These are phyloP conservation scores for Melampsora medusae DNA, from an alignment of 1,284 basidiomycete species.

Conservation along the genomic window DNA sequence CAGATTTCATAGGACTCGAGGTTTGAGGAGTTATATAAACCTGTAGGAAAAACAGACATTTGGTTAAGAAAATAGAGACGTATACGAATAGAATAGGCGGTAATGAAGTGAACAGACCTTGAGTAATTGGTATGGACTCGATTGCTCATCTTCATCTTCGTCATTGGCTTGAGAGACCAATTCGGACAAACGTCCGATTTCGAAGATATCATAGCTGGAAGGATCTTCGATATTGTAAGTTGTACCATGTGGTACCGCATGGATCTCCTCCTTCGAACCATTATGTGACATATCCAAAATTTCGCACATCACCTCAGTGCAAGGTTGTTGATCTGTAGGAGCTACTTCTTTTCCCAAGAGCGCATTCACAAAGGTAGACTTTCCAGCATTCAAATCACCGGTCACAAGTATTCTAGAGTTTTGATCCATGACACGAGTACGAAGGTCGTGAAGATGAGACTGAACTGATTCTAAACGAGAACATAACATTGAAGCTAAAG, in stretches of 20 bases:
- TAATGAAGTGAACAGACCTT: not conserved
- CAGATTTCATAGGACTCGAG: not conserved
- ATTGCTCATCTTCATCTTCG: conserved; percentile 47
- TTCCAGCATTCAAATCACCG: conserved; percentile 98
- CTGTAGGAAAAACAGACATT: not conserved
- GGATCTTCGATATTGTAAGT: conserved; percentile 72
- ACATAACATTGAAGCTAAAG: conserved; percentile 23
- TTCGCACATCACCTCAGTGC: conserved; percentile 95
- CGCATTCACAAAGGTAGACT: conserved; percentile 96
- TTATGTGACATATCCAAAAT: conserved; percentile 88
- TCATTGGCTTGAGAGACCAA: conserved; percentile 70
- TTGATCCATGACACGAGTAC: conserved; percentile 80
- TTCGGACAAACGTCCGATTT: conserved; percentile 71
- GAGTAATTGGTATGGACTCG: conserved; percentile 38
- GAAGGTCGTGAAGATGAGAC: conserved; percentile 76
- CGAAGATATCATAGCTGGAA: conserved; percentile 70
- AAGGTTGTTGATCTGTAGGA: conserved; percentile 97
- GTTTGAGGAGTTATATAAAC: conserved; percentile 29
- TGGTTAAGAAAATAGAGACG: not conserved
- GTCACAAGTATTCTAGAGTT: conserved; percentile 96
- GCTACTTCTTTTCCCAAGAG: conserved; percentile 83
- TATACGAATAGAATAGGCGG: too few relatives aligned
- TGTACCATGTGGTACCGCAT: conserved; percentile 61
- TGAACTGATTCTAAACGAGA: conserved; percentile 26
- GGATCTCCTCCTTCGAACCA: conserved; percentile 71